Evolutionary conservation across 257 asterid genomes (phyloP).

Genomic region (Solanum gandarillasii): DNA sequence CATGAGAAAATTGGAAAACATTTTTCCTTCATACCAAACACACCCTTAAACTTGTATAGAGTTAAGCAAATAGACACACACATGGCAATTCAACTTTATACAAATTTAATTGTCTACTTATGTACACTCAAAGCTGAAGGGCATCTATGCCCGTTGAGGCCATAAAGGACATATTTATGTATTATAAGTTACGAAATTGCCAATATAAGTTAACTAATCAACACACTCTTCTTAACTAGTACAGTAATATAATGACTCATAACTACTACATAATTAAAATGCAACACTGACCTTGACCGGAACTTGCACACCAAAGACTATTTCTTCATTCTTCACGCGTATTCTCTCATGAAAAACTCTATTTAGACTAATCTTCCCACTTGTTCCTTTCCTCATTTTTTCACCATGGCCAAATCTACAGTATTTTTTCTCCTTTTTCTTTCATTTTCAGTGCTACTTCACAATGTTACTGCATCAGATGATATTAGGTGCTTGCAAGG

Average conservation of each 20-base stretch:
- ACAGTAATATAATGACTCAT: neutral
- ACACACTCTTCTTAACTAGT: neutral
- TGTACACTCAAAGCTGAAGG: neutral
- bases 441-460: neutral
- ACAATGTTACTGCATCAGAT: constrained; percentile 10
- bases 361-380: neutral
- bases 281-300: neutral
- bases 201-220: neutral
- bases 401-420: neutral
- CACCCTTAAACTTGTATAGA: neutral
- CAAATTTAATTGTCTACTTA: too few species aligned
- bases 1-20: too few species aligned
- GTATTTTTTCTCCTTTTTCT: neutral
- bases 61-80: too few species aligned
- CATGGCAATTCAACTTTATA: too few species aligned
- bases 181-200: neutral
- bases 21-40: too few species aligned
- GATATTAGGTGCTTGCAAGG: constrained; percentile 61
- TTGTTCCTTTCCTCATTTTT: neutral
- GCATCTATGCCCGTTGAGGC: neutral
- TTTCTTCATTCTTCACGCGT: neutral
- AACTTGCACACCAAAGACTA: neutral
- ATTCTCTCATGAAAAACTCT: neutral
- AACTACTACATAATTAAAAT: neutral
- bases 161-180: neutral